Conservation (phyloP, 176 grass and related monocot species). For the Zea mays region Zm-B73-REFERENCE-NAM-5.0 NC_050096.1:75428501-75429000, state of each 20-base stretch:
- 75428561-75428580: slow-evolving; percentile 30
- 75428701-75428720: slow-evolving; percentile 67
- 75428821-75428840: slow-evolving; percentile 94
- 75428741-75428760: slow-evolving; percentile 27
- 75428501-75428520: slow-evolving; percentile 80
- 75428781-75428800: slow-evolving; percentile 13
- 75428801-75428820: slow-evolving; percentile 89
- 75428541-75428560: slow-evolving; percentile 75
- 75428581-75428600: slow-evolving; percentile 1
- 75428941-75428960: slow-evolving; percentile 15
- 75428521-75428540: slow-evolving; percentile 75
- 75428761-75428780: not conserved
- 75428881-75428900: slow-evolving; percentile 98
- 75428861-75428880: slow-evolving; percentile 94
- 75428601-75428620: slow-evolving; percentile 48
- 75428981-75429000: not conserved
- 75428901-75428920: slow-evolving; percentile 95
- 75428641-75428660: slow-evolving; percentile 88
- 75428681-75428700: slow-evolving; percentile 98
- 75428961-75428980: not conserved
- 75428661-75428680: slow-evolving; percentile 81
- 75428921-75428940: slow-evolving; percentile 76
- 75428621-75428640: slow-evolving; percentile 92
- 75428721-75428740: slow-evolving; percentile 21
- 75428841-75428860: slow-evolving; percentile 99